Percentiles rank a stretch among this genome's conserved stretches.
Evolutionary conservation across 352 stramenopile genomes (phyloP).

Genomic region (Pythium dissimile): DNA sequence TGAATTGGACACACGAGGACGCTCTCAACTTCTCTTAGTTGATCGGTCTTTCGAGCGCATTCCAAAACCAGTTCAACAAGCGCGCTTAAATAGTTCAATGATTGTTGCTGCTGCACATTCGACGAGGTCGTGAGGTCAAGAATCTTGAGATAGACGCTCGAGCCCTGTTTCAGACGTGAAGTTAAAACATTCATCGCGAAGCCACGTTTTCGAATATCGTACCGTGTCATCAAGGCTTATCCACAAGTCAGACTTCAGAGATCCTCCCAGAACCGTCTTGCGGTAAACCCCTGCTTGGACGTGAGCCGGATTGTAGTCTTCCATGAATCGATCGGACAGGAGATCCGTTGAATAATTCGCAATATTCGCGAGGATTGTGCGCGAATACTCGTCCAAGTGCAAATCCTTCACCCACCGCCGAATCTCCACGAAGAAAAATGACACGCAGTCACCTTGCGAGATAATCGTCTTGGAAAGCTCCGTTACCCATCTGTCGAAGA

Average conservation of each 20-base stretch:
- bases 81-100: conserved; percentile 38
- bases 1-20: conserved; percentile 55
- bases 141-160: conserved; percentile 41
- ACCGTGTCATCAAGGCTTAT: conserved; percentile 25
- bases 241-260: conserved; percentile 41
- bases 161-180: background rate
- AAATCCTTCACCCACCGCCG: conserved; percentile 24
- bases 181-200: background rate
- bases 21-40: conserved; percentile 36
- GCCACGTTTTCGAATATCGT: background rate
- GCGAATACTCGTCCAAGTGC: conserved; percentile 20
- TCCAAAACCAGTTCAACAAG: conserved; percentile 37
- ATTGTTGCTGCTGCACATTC: conserved; percentile 36
- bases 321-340: conserved; percentile 40
- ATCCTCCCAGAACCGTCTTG: conserved; percentile 28
- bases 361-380: conserved; percentile 31
- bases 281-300: conserved; percentile 25
- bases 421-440: conserved; percentile 47
- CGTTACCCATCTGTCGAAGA: conserved; percentile 22
- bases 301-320: conserved; percentile 29
- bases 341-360: conserved; percentile 45
- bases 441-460: conserved; percentile 28
- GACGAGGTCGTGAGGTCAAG: conserved; percentile 43
- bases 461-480: conserved; percentile 32
- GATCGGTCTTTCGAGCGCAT: conserved; percentile 31